Evolutionary conservation across 208 protist species (phyloP).

Genomic region (Trypanosoma brucei): DNA sequence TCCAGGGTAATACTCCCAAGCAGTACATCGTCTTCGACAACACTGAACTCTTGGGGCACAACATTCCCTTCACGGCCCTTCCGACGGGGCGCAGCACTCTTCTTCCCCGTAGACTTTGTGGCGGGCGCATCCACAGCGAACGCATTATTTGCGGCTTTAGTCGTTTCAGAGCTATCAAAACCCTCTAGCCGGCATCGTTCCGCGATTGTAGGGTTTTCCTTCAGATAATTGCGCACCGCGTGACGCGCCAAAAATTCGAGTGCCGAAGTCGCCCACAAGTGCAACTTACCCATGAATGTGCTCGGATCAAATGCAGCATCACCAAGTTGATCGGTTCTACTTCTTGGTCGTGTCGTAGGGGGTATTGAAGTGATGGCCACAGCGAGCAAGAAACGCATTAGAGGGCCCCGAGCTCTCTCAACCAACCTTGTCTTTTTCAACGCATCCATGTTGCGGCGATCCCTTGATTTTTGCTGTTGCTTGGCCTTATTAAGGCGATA

Average conservation of each 20-base stretch:
- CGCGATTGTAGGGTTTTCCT: constrained; percentile 8
- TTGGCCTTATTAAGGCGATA: constrained; percentile 2
- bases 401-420: constrained; percentile 3
- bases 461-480: constrained; percentile 1
- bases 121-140: not conserved
- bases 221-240: constrained; percentile 7
- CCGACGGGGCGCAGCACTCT: not conserved
- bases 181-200: constrained; percentile 5
- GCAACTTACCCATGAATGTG: not conserved
- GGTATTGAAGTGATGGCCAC: constrained; percentile 2
- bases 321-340: not conserved
- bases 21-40: constrained; percentile 11
- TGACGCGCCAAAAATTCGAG: constrained; percentile 17
- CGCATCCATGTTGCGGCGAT: constrained; percentile 3
- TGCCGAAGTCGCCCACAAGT: constrained; percentile 15
- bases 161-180: constrained; percentile 4
- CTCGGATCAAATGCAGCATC: not conserved
- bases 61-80: constrained; percentile 9
- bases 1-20: constrained; percentile 11
- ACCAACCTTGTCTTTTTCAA: constrained; percentile 6
- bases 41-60: not conserved
- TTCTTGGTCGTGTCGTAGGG: not conserved
- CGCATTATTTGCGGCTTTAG: not conserved
- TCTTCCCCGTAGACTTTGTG: constrained; percentile 4
- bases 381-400: constrained; percentile 21